phyloP scores from a whole-genome alignment of 345 rosid species.

The Eucalyptus cloeziana region DNA sequence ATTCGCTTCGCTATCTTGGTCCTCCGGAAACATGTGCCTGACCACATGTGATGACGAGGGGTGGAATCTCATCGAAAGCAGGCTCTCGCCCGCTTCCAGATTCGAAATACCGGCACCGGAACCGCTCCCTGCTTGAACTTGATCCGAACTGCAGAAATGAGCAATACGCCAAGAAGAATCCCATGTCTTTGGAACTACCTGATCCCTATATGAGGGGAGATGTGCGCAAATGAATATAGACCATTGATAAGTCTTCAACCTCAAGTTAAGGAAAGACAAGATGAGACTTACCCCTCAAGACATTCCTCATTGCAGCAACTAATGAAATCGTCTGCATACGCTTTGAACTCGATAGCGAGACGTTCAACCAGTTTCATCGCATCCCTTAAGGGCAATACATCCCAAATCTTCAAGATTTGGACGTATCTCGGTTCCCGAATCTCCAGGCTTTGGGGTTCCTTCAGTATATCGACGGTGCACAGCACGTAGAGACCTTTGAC shows the following conservation, averaged over 20 bases:
- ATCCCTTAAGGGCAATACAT: neutral
- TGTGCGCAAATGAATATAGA: neutral
- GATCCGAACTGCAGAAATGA: neutral
- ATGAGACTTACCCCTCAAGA: neutral
- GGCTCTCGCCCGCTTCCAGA: neutral
- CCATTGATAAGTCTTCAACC: neutral
- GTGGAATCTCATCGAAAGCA: neutral
- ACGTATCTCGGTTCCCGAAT: neutral
- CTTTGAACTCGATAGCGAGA: neutral
- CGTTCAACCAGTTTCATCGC: neutral
- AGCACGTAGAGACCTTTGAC: conserved; percentile 16
- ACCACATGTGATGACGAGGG: neutral
- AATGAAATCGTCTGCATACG: neutral
- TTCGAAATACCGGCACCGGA: neutral
- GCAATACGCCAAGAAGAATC: neutral
- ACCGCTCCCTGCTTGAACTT: neutral
- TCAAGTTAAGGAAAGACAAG: neutral
- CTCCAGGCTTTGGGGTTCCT: neutral
- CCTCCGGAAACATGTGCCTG: neutral
- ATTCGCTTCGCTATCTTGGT: neutral
- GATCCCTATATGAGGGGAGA: neutral
- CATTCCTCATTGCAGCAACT: neutral
- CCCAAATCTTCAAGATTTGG: neutral
- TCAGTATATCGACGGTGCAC: conserved; percentile 21
- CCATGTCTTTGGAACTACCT: neutral